Base-by-base conservation (phyloP, 805 yeast genomes). In the Sugiyamaella boreocaroliniensis region DNA sequence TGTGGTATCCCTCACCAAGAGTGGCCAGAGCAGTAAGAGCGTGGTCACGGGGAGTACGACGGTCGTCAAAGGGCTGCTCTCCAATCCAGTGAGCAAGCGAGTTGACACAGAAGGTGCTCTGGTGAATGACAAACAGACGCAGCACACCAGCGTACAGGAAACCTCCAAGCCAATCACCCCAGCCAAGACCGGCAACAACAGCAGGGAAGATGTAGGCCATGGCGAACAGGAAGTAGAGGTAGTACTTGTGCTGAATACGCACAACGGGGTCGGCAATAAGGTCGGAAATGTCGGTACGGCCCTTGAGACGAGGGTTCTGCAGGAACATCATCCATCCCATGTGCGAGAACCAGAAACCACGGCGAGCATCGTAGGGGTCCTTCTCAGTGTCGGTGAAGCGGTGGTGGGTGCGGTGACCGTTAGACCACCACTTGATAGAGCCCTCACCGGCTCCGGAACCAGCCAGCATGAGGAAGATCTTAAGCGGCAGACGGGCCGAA, bases 1-100 rank as follows among this genome's bases (percentile, higher is more conserved):
- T 90, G 68, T 89, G 95, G 69, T 82, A 82, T 4, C 95, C 92
- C 70, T 90, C 97, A 11, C 98, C 98, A 64, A 85, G 82, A 0
- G 96, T 85, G 14, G 87, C 73, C 14, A 81, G 64, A 19, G 82
- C 82, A 22, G 82, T 77, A 47, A 80, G 66, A 15, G 82, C 80
- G 64, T 76, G 89, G 74, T 80, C 86, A 64, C 78, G 77, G 61
- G 81, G 92, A 54, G 95, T 80, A 61, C 85, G 85, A 45, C 81
- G 78, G 66, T 81, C 86, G 61, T 82, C 86, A 66, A 79, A 84
- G 0, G 95, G 86, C 59, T 85, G 82, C 29, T 82, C 77, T 7
- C 90, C 90, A 40, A 84, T 71, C 59, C 77, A 74, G 71, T 90
- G 98, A 42, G 97, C 93, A 18, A 89, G 65, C 0, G 96, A 87